Evolutionary conservation across 176 grass and related monocot genomes (phyloP).

Genomic region (Urochloa ruziziensis): DNA sequence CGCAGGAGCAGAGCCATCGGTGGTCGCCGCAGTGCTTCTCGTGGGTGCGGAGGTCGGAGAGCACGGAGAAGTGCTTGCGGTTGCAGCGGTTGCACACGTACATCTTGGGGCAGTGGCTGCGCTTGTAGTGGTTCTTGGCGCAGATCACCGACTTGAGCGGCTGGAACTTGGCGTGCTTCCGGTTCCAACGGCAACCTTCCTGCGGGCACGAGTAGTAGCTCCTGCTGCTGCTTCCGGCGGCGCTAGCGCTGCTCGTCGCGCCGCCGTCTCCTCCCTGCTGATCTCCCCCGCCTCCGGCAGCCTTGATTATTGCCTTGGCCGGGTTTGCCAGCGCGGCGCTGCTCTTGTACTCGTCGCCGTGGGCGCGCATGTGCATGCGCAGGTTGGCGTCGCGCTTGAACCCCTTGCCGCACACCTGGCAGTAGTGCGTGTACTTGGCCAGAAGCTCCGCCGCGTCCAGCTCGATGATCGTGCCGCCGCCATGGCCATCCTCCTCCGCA

Average conservation of each 20-base stretch:
- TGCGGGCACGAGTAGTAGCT: conserved; percentile 86
- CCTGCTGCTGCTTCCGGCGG: neutral
- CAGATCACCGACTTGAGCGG: conserved; percentile 85
- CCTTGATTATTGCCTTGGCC: too few species aligned
- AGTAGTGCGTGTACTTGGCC: conserved; percentile 96
- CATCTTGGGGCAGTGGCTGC: conserved; percentile 98
- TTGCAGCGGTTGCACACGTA: conserved; percentile 96
- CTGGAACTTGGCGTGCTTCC: conserved; percentile 86
- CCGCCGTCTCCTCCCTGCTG: neutral
- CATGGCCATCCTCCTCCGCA: neutral
- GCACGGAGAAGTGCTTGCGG: conserved; percentile 82
- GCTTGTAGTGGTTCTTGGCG: conserved; percentile 96
- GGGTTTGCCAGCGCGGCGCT: conserved; percentile 71
- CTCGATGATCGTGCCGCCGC: conserved; percentile 55
- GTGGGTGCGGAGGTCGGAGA: conserved; percentile 90
- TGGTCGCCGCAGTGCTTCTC: conserved; percentile 94
- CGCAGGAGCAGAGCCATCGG: conserved; percentile 91
- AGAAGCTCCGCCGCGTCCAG: conserved; percentile 71
- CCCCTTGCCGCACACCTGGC: conserved; percentile 89
- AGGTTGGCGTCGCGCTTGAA: conserved; percentile 99
- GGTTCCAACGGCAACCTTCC: conserved; percentile 83
- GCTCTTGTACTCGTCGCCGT: conserved; percentile 98
- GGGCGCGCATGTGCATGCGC: conserved; percentile 96
- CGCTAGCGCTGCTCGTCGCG: neutral
- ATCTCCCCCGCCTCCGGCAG: too few species aligned